Evolutionary conservation across 257 asterid genomes (phyloP), one percentile per base, ranked within the genome.

Genomic region (Leptodermis oblonga): DNA sequence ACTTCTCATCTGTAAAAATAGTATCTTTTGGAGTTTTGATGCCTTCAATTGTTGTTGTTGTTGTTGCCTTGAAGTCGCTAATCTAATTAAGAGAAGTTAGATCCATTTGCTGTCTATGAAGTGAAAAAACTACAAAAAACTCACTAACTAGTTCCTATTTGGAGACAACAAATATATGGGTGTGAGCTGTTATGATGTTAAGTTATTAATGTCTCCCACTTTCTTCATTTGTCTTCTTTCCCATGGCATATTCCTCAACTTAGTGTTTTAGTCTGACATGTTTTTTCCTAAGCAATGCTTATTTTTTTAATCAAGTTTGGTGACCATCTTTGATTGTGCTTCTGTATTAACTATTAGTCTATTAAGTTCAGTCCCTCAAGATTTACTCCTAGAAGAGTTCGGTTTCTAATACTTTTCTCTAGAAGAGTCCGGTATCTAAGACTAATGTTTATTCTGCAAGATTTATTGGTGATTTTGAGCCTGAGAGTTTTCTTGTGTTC

Each of bases 111-210:
- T n/a, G n/a, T n/a, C n/a, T n/a, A n/a, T n/a, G n/a, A n/a, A n/a
- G n/a, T n/a, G n/a, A n/a, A n/a, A n/a, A n/a, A n/a, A n/a, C n/a
- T n/a, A n/a, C n/a, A n/a, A n/a, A n/a, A n/a, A n/a, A n/a, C n/a
- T n/a, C n/a, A n/a, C n/a, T n/a, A n/a, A n/a, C n/a, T n/a, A n/a
- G n/a, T n/a, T n/a, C n/a, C n/a, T n/a, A n/a, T n/a, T n/a, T n/a
- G n/a, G n/a, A n/a, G n/a, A n/a, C n/a, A n/a, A 69, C 23, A 55
- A 23, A n/a, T 54, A 48, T 55, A 20, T 53, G 61, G 60, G 68
- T 64, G 37, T 80, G 79, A 84, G 88, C 85, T 86, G 88, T 86
- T 82, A 31, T 76, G 77, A 82, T 80, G 69, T 62, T 79, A 83
- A 77, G n/a, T n/a, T n/a, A n/a, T n/a, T n/a, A n/a, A n/a, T 70